phyloP scores from a whole-genome alignment of 2,329 filamentous ascomycete species.

The Ceratocystis huliohia region DNA sequence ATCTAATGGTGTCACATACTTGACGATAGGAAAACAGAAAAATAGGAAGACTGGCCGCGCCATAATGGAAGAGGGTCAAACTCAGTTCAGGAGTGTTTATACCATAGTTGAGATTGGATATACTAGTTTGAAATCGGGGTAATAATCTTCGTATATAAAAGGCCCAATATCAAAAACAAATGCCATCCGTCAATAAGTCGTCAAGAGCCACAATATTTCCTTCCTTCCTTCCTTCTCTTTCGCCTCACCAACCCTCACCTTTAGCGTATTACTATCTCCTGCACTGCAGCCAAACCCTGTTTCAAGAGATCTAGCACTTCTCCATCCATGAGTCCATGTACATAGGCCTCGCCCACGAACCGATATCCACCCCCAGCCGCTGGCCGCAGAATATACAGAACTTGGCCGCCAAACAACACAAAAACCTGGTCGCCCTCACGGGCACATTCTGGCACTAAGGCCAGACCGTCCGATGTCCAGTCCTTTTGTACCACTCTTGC shows the following conservation, averaged over 20 bases:
- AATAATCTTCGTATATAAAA: background rate
- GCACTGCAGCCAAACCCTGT: slow-evolving; percentile 19
- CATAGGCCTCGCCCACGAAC: slow-evolving; percentile 25
- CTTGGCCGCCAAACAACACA: slow-evolving; percentile 23
- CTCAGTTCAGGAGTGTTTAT: too few relatives aligned
- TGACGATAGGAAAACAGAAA: background rate
- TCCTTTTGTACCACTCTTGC: slow-evolving; percentile 22
- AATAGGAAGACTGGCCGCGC: background rate
- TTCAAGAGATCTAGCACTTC: slow-evolving; percentile 23
- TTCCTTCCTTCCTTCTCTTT: background rate
- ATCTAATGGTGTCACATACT: slow-evolving; percentile 15
- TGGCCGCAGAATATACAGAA: slow-evolving; percentile 23
- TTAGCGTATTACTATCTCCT: slow-evolving; percentile 21
- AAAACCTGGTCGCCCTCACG: slow-evolving; percentile 23
- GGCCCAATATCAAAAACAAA: background rate
- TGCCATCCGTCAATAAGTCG: background rate
- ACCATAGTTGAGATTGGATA: background rate
- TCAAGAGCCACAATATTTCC: background rate
- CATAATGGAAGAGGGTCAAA: too few relatives aligned
- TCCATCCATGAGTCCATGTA: slow-evolving; percentile 25
- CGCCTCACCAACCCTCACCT: background rate
- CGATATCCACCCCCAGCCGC: slow-evolving; percentile 21
- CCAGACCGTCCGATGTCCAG: slow-evolving; percentile 21
- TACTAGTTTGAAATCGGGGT: background rate
- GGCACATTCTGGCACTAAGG: slow-evolving; percentile 20